These are phyloP conservation scores for Pisolithus sp. DNA, from an alignment of 768 basidiomycete genomes.

Conservation along the genomic window DNA sequence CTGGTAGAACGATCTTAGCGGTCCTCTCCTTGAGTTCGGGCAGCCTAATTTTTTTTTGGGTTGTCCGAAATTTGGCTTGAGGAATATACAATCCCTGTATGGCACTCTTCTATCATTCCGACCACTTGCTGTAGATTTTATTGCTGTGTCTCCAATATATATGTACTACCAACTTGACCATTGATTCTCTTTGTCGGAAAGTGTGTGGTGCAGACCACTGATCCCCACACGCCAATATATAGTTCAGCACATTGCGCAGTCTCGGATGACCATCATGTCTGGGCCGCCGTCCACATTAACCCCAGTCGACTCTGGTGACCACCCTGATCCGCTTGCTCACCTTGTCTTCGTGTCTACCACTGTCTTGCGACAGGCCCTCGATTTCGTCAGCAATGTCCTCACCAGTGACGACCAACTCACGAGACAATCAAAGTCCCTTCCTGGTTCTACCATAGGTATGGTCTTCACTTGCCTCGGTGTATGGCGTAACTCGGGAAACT, in stretches of 20 bases:
- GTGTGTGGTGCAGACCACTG: no score
- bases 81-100: slow-evolving; percentile 41
- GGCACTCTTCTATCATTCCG: slow-evolving; percentile 1
- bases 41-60: slow-evolving; percentile 45
- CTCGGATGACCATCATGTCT: neutral
- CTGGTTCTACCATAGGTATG: slow-evolving; percentile 84
- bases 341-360: slow-evolving; percentile 63
- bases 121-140: neutral
- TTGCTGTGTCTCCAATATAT: neutral
- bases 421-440: slow-evolving; percentile 62
- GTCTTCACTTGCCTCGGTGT: neutral
- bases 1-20: slow-evolving; percentile 50
- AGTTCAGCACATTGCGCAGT: neutral
- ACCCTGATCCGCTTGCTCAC: slow-evolving; percentile 37
- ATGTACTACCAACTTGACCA: no score
- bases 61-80: slow-evolving; percentile 76
- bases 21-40: slow-evolving; percentile 80
- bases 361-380: slow-evolving; percentile 66
- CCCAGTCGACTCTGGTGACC: slow-evolving; percentile 7
- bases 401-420: slow-evolving; percentile 65
- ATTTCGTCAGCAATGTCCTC: slow-evolving; percentile 61
- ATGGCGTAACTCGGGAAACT: neutral
- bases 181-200: no score
- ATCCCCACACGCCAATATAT: neutral
- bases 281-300: neutral